Conservation (phyloP, 148 eudicot species). For the Rhododendron molle region DNA sequence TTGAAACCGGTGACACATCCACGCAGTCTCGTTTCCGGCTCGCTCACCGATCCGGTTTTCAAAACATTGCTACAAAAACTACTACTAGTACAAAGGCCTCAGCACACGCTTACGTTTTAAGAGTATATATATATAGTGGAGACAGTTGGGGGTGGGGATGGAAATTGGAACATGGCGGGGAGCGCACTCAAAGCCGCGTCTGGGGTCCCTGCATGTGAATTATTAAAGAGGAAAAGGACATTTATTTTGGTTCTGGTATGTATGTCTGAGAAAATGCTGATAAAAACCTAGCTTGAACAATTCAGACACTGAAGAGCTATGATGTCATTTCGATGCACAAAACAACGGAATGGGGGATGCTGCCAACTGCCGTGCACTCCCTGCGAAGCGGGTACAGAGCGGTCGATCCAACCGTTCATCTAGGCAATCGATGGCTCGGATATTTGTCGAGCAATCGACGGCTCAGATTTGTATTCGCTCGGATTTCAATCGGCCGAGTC, state of each 20-base stretch:
- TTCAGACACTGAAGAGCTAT: not conserved
- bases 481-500: no score
- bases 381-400: no score
- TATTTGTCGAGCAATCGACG: no score
- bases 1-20: no score
- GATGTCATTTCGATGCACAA: not conserved
- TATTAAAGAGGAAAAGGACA: not conserved
- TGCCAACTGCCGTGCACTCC: no score
- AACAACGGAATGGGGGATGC: not conserved
- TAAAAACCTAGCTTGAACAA: not conserved
- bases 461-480: no score
- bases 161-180: not conserved
- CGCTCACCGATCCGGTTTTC: not conserved
- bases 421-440: no score
- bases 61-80: not conserved
- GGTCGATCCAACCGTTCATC: no score
- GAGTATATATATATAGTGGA: not conserved
- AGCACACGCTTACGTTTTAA: not conserved
- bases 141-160: not conserved
- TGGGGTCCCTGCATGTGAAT: not conserved
- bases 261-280: not conserved
- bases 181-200: slow-evolving; percentile 7
- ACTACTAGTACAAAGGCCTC: not conserved
- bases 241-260: not conserved
- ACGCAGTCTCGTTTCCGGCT: no score